phyloP scores from a whole-genome alignment of 2,329 filamentous ascomycete genomes.

The Aspergillus cejpii region DNA sequence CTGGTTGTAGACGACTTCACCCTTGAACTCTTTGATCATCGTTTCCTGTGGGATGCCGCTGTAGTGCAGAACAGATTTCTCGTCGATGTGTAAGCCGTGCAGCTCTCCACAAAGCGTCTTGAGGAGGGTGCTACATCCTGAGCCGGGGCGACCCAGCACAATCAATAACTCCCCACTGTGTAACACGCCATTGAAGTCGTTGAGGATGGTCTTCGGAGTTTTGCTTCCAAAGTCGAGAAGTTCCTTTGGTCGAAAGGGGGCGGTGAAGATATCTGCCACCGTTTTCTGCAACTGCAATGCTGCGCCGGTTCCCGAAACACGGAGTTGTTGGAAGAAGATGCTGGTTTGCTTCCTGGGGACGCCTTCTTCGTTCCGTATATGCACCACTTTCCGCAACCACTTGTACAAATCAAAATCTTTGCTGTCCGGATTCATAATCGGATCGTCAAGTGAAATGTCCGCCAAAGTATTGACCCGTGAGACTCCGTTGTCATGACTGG shows the following conservation, averaged over 20 bases:
- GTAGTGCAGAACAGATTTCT: slow-evolving; percentile 68
- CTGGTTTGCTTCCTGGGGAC: slow-evolving; percentile 10
- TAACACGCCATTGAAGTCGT: slow-evolving; percentile 54
- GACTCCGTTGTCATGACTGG: not conserved
- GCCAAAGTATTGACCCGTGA: not conserved
- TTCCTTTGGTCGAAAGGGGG: slow-evolving; percentile 16
- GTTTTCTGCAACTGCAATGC: slow-evolving; percentile 23
- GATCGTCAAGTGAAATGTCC: slow-evolving; percentile 1
- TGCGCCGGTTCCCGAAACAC: slow-evolving; percentile 23
- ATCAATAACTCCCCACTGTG: slow-evolving; percentile 47
- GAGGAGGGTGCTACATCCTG: slow-evolving; percentile 66
- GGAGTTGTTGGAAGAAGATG: slow-evolving; percentile 20
- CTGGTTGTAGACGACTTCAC: slow-evolving; percentile 33
- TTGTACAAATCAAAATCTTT: slow-evolving; percentile 8
- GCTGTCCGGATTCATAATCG: slow-evolving; percentile 4
- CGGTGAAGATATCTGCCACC: slow-evolving; percentile 15
- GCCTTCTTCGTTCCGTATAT: slow-evolving; percentile 1
- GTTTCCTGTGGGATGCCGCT: slow-evolving; percentile 49
- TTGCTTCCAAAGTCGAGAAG: slow-evolving; percentile 11
- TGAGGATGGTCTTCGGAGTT: slow-evolving; percentile 46
- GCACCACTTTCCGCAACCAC: slow-evolving; percentile 3
- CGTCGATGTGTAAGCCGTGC: slow-evolving; percentile 65
- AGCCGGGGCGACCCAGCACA: slow-evolving; percentile 44
- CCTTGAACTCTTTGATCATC: slow-evolving; percentile 34
- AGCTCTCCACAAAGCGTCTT: slow-evolving; percentile 77